These are phyloP conservation scores for Kodamaea alishanica DNA, from an alignment of 1,139 yeast genomes.

Conservation along the genomic window DNA sequence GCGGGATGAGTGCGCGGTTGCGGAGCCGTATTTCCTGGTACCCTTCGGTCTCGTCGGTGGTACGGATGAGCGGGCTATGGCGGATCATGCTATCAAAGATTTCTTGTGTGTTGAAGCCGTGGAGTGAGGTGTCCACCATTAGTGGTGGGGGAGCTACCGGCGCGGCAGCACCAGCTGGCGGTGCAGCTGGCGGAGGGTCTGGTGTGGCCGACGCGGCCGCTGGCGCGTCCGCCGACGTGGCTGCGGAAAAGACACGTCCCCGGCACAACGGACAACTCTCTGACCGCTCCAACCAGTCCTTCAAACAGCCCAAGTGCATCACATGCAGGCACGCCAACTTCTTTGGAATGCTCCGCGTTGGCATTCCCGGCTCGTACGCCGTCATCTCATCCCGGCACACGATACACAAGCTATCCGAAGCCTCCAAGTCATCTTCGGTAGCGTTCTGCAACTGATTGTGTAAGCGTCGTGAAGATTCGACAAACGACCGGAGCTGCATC, in stretches of 20 bases:
- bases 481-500: slow-evolving; percentile 49
- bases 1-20: slow-evolving; percentile 5
- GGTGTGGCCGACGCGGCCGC: too few relatives aligned
- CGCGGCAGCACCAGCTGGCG: too few relatives aligned
- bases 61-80: too few relatives aligned
- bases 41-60: neutral
- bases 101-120: too few relatives aligned
- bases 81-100: too few relatives aligned
- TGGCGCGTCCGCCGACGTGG: slow-evolving; percentile 7
- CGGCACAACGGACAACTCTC: slow-evolving; percentile 92
- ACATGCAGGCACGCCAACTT: slow-evolving; percentile 81
- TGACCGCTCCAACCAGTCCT: slow-evolving; percentile 90
- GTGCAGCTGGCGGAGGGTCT: too few relatives aligned
- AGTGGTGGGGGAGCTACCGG: too few relatives aligned
- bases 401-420: slow-evolving; percentile 65
- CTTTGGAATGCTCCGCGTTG: slow-evolving; percentile 60
- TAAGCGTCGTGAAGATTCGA: slow-evolving; percentile 62
- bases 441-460: slow-evolving; percentile 63
- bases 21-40: slow-evolving; percentile 1
- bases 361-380: slow-evolving; percentile 20
- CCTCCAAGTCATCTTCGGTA: slow-evolving; percentile 55
- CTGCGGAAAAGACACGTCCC: slow-evolving; percentile 50
- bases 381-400: slow-evolving; percentile 84
- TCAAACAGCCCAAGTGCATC: slow-evolving; percentile 84
- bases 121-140: too few relatives aligned